Conservation (phyloP, 2,329 filamentous ascomycete species). For the Curvularia verruculosa region DNA sequence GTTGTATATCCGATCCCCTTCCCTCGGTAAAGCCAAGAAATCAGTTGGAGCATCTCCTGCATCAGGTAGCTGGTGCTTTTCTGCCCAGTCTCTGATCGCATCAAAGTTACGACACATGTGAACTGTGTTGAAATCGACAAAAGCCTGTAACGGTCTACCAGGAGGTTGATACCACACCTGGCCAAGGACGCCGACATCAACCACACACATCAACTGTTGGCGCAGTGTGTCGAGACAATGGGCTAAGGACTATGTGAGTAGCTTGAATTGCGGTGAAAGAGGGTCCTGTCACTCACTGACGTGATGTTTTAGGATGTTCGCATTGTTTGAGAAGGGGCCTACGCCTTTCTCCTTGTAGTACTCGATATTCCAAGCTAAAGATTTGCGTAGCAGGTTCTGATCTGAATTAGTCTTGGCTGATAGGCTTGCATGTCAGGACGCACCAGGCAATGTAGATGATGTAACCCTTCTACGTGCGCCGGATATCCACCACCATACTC, state of each 20-base stretch:
- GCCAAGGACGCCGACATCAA: constrained; percentile 65
- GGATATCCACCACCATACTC: constrained; percentile 66
- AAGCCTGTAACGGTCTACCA: constrained; percentile 56
- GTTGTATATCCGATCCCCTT: constrained; percentile 40
- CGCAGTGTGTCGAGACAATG: constrained; percentile 68
- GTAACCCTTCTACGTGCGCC: constrained; percentile 63
- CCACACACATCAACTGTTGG: constrained; percentile 68
- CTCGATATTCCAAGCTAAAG: constrained; percentile 64
- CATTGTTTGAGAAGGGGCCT: constrained; percentile 63
- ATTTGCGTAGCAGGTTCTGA: constrained; percentile 64
- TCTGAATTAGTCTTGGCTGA: neutral
- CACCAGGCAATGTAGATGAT: constrained; percentile 65
- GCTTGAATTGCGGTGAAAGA: neutral
- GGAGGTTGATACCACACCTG: constrained; percentile 65
- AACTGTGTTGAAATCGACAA: constrained; percentile 66
- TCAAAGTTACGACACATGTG: constrained; percentile 66
- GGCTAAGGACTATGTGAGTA: constrained; percentile 29
- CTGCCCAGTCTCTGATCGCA: constrained; percentile 60
- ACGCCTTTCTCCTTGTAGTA: constrained; percentile 60
- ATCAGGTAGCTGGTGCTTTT: constrained; percentile 57
- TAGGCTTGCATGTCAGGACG: neutral
- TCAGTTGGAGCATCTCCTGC: constrained; percentile 35
- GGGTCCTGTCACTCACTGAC: constrained; percentile 56
- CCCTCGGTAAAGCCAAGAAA: constrained; percentile 51
- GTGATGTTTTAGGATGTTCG: constrained; percentile 61